These are phyloP conservation scores for Pichia deserticola DNA, from an alignment of 805 yeast species.

Conservation along the genomic window DNA sequence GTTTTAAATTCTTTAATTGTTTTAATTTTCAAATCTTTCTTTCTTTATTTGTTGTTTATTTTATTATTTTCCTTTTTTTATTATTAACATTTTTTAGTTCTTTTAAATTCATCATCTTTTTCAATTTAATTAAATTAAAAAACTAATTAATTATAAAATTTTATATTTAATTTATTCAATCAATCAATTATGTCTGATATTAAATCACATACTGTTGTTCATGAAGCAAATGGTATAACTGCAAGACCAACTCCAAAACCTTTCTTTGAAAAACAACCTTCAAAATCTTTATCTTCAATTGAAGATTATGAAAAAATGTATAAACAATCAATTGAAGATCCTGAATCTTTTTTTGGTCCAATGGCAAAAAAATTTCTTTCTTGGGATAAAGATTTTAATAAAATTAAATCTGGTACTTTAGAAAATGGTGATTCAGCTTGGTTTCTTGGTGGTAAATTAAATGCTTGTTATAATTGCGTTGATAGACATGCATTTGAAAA, in stretches of 20 bases:
- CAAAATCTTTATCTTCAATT: slow-evolving; percentile 48
- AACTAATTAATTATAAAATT: too few relatives aligned
- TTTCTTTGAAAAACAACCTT: slow-evolving; percentile 53
- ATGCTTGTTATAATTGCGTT: slow-evolving; percentile 89
- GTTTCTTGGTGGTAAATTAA: slow-evolving; percentile 90
- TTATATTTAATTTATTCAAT: too few relatives aligned
- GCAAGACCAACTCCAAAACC: slow-evolving; percentile 46
- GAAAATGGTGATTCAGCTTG: slow-evolving; percentile 80
- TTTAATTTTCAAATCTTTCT: too few relatives aligned
- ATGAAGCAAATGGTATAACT: slow-evolving; percentile 49
- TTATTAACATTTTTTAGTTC: too few relatives aligned
- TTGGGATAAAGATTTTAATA: slow-evolving; percentile 75
- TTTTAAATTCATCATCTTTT: too few relatives aligned
- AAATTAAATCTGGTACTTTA: slow-evolving; percentile 57
- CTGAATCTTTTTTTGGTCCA: slow-evolving; percentile 72
- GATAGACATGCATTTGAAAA: slow-evolving; percentile 88
- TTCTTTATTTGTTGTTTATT: too few relatives aligned
- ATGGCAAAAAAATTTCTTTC: slow-evolving; percentile 62
- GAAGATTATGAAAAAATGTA: slow-evolving; percentile 67
- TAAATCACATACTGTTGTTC: slow-evolving; percentile 41
- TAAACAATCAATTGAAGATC: slow-evolving; percentile 68
- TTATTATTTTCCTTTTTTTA: too few relatives aligned
- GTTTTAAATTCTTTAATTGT: too few relatives aligned
- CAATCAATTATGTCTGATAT: background rate
- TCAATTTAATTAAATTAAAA: too few relatives aligned